phyloP scores from a whole-genome alignment of 2,329 filamentous ascomycete species.

The Furcasterigmium furcatum region DNA sequence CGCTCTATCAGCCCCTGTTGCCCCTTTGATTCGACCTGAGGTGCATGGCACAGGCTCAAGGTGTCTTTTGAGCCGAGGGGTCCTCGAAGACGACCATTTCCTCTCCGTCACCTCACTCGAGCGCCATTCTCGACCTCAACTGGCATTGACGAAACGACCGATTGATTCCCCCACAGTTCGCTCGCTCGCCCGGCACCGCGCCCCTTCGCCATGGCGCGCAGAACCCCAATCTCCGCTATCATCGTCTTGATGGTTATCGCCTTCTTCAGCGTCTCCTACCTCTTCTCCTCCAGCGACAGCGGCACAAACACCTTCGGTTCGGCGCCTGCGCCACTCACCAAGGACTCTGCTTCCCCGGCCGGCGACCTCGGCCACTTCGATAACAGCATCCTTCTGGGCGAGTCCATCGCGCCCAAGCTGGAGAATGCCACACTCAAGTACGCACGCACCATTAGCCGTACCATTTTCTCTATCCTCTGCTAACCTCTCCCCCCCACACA shows the following conservation, averaged over 20 bases:
- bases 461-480: too few species aligned
- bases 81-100: too few species aligned
- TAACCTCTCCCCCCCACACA: constrained; percentile 20
- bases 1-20: too few species aligned
- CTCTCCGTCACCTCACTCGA: too few species aligned
- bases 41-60: too few species aligned
- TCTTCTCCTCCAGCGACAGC: constrained; percentile 45
- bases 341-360: constrained; percentile 10
- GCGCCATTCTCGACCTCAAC: too few species aligned
- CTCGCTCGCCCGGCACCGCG: too few species aligned
- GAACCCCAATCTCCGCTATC: constrained; percentile 49
- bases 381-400: constrained; percentile 55
- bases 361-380: constrained; percentile 41
- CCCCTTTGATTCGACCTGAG: too few species aligned
- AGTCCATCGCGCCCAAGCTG: constrained; percentile 74
- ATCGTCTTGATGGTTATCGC: constrained; percentile 52
- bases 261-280: constrained; percentile 56
- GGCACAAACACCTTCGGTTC: neutral
- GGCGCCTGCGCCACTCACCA: constrained; percentile 11
- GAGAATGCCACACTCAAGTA: constrained; percentile 81
- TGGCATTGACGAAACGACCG: too few species aligned
- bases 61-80: too few species aligned
- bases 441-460: constrained; percentile 13
- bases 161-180: too few species aligned
- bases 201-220: constrained; percentile 42